A percentile compares a stretch with the other conserved stretches of the same genome.
These are phyloP conservation scores for Tetrahymena malaccensis DNA, from an alignment of 73 alveolate species.

Conservation along the genomic window DNA sequence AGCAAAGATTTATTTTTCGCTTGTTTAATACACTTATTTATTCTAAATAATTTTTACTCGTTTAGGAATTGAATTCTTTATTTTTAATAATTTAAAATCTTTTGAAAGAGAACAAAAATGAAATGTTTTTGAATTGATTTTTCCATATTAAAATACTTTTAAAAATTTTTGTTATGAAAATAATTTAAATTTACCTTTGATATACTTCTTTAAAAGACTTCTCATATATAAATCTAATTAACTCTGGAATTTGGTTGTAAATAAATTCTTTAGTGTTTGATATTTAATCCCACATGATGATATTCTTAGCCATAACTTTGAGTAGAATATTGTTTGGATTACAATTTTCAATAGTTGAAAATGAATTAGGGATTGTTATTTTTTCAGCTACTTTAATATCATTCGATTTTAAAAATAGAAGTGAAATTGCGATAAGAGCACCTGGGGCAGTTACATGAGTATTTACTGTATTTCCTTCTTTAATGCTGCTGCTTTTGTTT, in stretches of 20 bases:
- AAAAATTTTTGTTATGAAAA: too few species aligned
- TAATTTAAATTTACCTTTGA: neutral
- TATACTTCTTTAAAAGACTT: constrained; percentile 63
- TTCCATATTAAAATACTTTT: too few species aligned
- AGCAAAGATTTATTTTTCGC: too few species aligned
- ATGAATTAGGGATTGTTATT: constrained; percentile 84
- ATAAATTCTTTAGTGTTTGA: constrained; percentile 70
- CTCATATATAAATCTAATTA: constrained; percentile 75
- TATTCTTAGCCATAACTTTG: constrained; percentile 80
- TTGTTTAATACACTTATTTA: too few species aligned
- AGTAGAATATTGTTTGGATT: constrained; percentile 81
- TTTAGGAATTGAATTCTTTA: too few species aligned
- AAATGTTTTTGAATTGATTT: too few species aligned
- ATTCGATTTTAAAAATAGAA: constrained; percentile 81
- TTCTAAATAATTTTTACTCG: too few species aligned
- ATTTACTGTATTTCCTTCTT: constrained; percentile 88
- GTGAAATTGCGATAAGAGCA: constrained; percentile 84
- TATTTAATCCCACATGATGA: constrained; percentile 92
- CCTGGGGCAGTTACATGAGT: constrained; percentile 93
- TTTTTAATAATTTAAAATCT: too few species aligned
- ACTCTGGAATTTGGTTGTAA: constrained; percentile 74
- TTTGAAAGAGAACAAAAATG: too few species aligned
- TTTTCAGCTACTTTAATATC: constrained; percentile 70
- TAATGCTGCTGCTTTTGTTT: constrained; percentile 56
- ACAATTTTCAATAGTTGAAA: constrained; percentile 84